These are phyloP conservation scores for Cryptococcus jaspeensis DNA, from an alignment of 1,284 basidiomycete species.

Conservation along the genomic window DNA sequence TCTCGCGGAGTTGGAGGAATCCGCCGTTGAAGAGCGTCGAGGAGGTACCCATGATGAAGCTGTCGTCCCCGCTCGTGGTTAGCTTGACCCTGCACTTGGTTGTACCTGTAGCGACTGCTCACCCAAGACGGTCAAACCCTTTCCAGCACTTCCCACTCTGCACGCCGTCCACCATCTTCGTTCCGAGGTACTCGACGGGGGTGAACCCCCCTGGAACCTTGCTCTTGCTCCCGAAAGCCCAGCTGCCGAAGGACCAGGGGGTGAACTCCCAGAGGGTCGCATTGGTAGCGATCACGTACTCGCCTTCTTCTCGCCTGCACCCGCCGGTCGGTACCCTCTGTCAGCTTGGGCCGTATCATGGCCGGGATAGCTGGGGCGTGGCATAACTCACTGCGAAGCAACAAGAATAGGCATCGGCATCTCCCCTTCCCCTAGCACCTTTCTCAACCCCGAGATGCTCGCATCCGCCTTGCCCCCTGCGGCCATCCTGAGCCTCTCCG, in stretches of 20 bases:
- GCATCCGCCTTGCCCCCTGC: no score
- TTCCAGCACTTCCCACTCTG: conserved; percentile 44
- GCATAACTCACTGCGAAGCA: conserved; percentile 53
- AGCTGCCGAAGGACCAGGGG: conserved; percentile 55
- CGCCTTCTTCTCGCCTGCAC: conserved; percentile 51
- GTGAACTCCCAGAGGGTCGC: conserved; percentile 55
- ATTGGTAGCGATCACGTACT: conserved; percentile 51
- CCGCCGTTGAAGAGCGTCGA: conserved; percentile 48
- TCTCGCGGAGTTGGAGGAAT: conserved; percentile 31
- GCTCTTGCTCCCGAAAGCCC: conserved; percentile 45
- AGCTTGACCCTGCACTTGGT: neutral
- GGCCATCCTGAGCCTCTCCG: no score
- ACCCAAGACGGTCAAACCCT: conserved; percentile 50
- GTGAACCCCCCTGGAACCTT: conserved; percentile 48
- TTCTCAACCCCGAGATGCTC: conserved; percentile 26
- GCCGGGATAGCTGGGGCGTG: conserved; percentile 5
- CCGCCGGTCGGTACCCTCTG: conserved; percentile 14
- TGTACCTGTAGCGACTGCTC: conserved; percentile 9
- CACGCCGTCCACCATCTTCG: conserved; percentile 37
- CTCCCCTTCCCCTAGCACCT: conserved; percentile 29
- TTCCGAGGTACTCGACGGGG: conserved; percentile 48
- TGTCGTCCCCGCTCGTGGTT: no score
- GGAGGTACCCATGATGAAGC: conserved; percentile 52
- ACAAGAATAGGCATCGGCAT: conserved; percentile 53
- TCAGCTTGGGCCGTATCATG: neutral